Evolutionary conservation across 164 flowering plant genomes (phyloP).

Genomic region (Magnolia kwangsiensis): DNA sequence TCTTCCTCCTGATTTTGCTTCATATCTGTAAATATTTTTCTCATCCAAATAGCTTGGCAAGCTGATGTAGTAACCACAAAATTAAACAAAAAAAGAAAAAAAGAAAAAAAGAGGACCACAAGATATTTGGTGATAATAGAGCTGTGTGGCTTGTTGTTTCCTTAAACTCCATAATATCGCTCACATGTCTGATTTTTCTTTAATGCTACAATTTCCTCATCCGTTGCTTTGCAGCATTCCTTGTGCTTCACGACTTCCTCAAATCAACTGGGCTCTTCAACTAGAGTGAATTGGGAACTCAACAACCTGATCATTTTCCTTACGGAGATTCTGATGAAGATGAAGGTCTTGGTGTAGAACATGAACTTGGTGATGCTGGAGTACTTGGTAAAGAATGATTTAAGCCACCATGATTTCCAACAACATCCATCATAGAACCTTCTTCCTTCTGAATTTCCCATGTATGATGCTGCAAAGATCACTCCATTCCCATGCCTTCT

Average conservation of each 20-base stretch:
- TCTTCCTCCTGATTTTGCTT: no score
- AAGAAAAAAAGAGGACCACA: no score
- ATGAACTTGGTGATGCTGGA: background rate
- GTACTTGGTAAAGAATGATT: background rate
- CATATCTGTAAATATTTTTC: no score
- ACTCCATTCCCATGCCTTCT: conserved; percentile 1
- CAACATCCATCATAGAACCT: no score
- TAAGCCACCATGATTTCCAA: background rate
- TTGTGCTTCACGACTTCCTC: background rate
- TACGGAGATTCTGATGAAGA: background rate
- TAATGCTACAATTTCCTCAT: background rate
- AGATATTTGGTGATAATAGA: no score
- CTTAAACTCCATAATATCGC: no score
- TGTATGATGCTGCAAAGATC: background rate
- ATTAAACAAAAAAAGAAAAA: no score
- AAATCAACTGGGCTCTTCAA: background rate
- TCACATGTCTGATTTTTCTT: background rate
- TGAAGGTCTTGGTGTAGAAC: background rate
- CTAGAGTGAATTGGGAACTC: background rate
- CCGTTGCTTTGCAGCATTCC: background rate
- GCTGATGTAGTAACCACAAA: no score
- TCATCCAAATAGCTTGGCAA: no score
- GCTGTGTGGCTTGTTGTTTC: no score
- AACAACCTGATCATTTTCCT: background rate
- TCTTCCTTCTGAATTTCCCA: background rate